Base-by-base conservation (phyloP, 2,329 filamentous ascomycete species). In the Rhynchosporium agropyri region DNA sequence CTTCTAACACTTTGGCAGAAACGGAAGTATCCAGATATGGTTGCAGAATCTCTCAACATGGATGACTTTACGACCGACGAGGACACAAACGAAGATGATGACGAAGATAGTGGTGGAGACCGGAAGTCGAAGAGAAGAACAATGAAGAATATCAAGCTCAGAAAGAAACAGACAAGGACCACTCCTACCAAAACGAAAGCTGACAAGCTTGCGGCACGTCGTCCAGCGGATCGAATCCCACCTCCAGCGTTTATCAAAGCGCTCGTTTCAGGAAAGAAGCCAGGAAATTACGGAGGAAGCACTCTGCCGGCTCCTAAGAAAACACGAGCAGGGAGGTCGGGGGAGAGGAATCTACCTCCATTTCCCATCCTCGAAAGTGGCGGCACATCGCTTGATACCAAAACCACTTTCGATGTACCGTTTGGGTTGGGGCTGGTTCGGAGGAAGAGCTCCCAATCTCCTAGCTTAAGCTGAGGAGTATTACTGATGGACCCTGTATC, bases 141-240 rank as follows among this genome's bases (percentile, higher is more conserved):
- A 29, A 56, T 56, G 15, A 56, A 56, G 36, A 56, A 56, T 40
- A 42, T 56, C 36, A 40, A 40, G 26, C 36, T 40, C 2, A 43
- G 15, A 40, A 56, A 40, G 38, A 56, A 29, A 29, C 36, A 28
- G 10, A 56, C 15, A 20, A 20, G 20, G 20, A 20, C 20, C 38
- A 43, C 15, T 26, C 36, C 15, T 12, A 56, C 6, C 15, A 56
- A 56, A 29, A n/a, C 13, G 36, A 29, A 29, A 56, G 36, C n/a
- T 40, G 6, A 43, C 4, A 40, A 56, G 38, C 26, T 43, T 10
- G 20, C 8, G 36, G n/a, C 53, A 43, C 53, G 38, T 56, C 4
- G 33, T 55, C 13, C 13, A 42, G 51, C 51, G n/a, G 3, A 46
- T 46, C 33, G 33, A 28, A 13, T 55, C 13, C 12, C 15, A 56